Conservation (phyloP, 1,284 basidiomycete genomes). For the Inonotus obliquus region DNA sequence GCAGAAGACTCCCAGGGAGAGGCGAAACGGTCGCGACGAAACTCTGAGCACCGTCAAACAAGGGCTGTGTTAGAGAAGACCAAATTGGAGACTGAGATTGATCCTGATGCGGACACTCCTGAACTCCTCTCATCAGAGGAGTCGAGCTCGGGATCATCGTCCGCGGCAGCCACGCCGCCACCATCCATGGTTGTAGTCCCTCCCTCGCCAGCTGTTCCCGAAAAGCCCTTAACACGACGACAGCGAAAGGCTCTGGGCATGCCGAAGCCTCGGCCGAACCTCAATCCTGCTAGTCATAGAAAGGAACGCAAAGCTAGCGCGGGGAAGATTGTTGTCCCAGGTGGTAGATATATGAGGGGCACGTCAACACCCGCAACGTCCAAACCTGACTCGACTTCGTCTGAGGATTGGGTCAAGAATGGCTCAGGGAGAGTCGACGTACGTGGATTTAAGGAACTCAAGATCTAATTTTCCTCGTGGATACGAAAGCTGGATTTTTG, state of each 20-base stretch:
- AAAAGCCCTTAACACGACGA: constrained; percentile 48
- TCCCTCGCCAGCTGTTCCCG: constrained; percentile 24
- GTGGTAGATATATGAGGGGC: constrained; percentile 41
- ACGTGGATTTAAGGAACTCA: constrained; percentile 74
- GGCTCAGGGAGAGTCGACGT: constrained; percentile 74
- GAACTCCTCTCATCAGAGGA: constrained; percentile 39
- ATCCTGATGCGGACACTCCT: constrained; percentile 37
- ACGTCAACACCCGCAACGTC: constrained; percentile 23
- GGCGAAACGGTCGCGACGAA: constrained; percentile 39
- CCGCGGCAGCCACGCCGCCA: constrained; percentile 35
- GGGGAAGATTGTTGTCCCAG: constrained; percentile 55
- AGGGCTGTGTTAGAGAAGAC: constrained; percentile 21
- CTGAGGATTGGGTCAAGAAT: constrained; percentile 65
- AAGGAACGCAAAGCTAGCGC: constrained; percentile 30
- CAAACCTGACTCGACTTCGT: constrained; percentile 29
- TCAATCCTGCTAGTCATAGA: constrained; percentile 19
- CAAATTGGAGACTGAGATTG: constrained; percentile 27
- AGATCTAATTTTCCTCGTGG: constrained; percentile 45
- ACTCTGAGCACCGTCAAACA: constrained; percentile 8
- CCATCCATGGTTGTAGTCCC: constrained; percentile 25
- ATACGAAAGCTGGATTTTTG: neutral
- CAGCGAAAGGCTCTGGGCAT: constrained; percentile 64
- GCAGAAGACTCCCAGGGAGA: constrained; percentile 38
- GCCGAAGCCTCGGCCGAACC: constrained; percentile 43
- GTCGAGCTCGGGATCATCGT: constrained; percentile 39